A percentile compares a stretch with the other conserved stretches of the same genome.
phyloP scores from a whole-genome alignment of 2,329 filamentous ascomycete species.

The Cercospora zeae-maydis region DNA sequence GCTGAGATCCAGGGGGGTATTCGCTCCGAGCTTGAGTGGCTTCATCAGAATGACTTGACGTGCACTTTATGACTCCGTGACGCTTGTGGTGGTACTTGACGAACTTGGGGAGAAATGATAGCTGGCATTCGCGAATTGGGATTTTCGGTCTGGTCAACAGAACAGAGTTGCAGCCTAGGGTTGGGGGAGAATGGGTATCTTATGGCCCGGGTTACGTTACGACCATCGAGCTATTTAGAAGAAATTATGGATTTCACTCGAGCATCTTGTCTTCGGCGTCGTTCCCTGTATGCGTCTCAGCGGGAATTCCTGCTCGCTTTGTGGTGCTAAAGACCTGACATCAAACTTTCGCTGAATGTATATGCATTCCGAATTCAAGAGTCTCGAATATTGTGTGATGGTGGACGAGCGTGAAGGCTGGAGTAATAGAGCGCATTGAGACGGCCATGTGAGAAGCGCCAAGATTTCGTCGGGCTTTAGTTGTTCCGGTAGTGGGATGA shows the following conservation, averaged over 20 bases:
- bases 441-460: not conserved
- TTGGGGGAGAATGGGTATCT: not conserved
- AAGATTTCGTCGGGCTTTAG: not conserved
- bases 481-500: constrained; percentile 1
- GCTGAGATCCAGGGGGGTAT: constrained; percentile 13
- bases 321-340: no score
- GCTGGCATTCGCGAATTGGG: not conserved
- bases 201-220: not conserved
- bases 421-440: not conserved
- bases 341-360: no score
- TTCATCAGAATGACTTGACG: constrained; percentile 16
- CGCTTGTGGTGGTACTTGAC: constrained; percentile 7
- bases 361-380: no score
- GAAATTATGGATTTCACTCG: not conserved
- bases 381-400: no score
- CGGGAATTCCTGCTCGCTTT: no score
- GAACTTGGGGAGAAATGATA: not conserved
- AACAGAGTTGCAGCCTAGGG: not conserved
- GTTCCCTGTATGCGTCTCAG: no score
- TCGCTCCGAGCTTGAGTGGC: constrained; percentile 13
- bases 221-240: not conserved
- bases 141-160: not conserved
- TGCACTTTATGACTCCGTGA: constrained; percentile 16
- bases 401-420: not conserved
- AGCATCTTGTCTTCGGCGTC: no score